Base-by-base conservation (phyloP, 148 eudicot genomes). In the Vaccinium macrocarpon region DNA sequence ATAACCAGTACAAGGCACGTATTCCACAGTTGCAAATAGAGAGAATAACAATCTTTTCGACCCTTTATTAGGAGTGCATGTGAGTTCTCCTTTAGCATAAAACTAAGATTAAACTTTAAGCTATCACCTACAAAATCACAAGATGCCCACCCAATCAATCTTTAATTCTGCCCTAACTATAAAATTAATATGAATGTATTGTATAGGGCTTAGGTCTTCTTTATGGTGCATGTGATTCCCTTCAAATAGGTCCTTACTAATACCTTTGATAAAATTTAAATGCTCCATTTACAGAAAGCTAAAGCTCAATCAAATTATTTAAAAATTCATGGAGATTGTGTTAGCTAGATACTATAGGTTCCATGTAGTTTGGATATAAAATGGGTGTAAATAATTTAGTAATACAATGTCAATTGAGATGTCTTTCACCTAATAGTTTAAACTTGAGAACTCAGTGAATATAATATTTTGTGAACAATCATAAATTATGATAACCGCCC, bases 91-190 rank as follows among this genome's bases (percentile, higher is more conserved):
- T 89, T 87, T 89, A 83, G 89, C 84, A 87, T 73, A 89, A 82
- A 71, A 62, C 19, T 56, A 57, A 83, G 84, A 64, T 72, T 87
- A 76, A 83, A 29, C 64, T 35, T 68, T 81, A 50, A 76, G 19
- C 82, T 42, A 80, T 83, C 86, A 80, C 21, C 76, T 77, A 21
- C 35, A 84, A 74, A 49, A 76, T 79, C 76, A 89, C 72, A 85
- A 89, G 91, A 89, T 89, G 89, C 91, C 86, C 88, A 83, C 85
- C 88, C 56, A 78, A 57, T 71, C 57, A 83, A 83, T 81, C 86
- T 83, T 81, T 42, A 42, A 42, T 42, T 89, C 79, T 76, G 72
- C 73, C 27, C 78, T 6, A 64, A 46, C 78, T 62, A 71, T n/a
- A 84, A 62, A 27, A 15, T 50, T 35, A 25, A 12, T 2, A 70